These are phyloP conservation scores for Cicer cuneatum DNA, from an alignment of 306 rosid genomes.

Conservation along the genomic window DNA sequence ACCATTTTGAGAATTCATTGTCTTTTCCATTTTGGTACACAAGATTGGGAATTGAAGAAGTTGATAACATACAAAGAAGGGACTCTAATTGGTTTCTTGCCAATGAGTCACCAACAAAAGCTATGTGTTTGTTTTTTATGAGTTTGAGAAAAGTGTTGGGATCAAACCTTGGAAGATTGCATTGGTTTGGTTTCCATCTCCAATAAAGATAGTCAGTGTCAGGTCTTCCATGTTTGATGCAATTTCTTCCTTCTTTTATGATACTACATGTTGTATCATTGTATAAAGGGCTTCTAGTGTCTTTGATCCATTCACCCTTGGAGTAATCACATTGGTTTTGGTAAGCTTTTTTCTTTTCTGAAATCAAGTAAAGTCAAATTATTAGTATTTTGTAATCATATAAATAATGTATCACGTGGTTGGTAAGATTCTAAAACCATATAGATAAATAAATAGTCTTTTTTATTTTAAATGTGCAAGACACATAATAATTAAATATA, in stretches of 20 bases:
- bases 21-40: constrained; percentile 58
- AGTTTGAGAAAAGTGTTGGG: constrained; percentile 67
- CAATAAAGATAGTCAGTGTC: constrained; percentile 69
- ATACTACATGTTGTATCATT: constrained; percentile 74
- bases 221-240: constrained; percentile 74
- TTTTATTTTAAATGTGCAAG: too few species aligned
- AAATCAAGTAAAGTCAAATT: constrained; percentile 27
- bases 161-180: constrained; percentile 77
- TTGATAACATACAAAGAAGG: constrained; percentile 76
- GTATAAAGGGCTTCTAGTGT: constrained; percentile 68
- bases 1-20: constrained; percentile 68
- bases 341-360: constrained; percentile 53
- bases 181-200: constrained; percentile 82
- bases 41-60: constrained; percentile 62
- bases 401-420: too few species aligned
- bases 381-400: too few species aligned
- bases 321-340: constrained; percentile 68
- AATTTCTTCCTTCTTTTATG: constrained; percentile 80
- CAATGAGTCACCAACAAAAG: constrained; percentile 91
- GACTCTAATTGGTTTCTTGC: constrained; percentile 96
- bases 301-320: constrained; percentile 72
- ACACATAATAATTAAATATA: too few species aligned
- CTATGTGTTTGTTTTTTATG: constrained; percentile 64
- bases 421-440: too few species aligned
- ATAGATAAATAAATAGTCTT: too few species aligned